Percentiles rank a stretch among this genome's conserved stretches.
Conservation (phyloP, 345 rosid species). For the Eucalyptus tenuipes region DNA sequence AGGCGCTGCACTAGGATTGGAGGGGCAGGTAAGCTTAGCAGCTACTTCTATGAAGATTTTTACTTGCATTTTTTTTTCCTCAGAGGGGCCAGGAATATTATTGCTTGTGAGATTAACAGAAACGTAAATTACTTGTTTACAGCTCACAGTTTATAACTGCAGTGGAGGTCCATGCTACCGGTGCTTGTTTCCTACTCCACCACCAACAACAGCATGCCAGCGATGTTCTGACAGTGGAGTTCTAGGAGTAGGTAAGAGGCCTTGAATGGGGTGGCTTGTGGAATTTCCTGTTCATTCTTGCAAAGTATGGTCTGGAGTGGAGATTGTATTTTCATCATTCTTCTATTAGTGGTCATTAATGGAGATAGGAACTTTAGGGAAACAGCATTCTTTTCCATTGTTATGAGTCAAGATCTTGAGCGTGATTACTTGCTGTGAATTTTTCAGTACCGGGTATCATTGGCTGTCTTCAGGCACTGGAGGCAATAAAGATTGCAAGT, state of each 20-base stretch:
- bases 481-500: constrained; percentile 83
- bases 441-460: constrained; percentile 80
- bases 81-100: not conserved
- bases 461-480: constrained; percentile 97
- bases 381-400: not conserved
- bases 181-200: constrained; percentile 78
- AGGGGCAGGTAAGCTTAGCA: constrained; percentile 66
- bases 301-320: not conserved
- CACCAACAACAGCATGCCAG: constrained; percentile 77
- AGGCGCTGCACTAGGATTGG: constrained; percentile 94
- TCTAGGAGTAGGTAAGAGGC: constrained; percentile 64
- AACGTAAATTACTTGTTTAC: not conserved
- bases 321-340: not conserved
- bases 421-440: not conserved
- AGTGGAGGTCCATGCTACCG: constrained; percentile 82
- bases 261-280: not conserved
- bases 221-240: constrained; percentile 89
- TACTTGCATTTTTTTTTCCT: not conserved
- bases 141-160: constrained; percentile 69
- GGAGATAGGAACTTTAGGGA: not conserved
- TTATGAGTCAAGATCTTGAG: not conserved
- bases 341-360: not conserved
- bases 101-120: not conserved
- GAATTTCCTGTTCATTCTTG: not conserved
- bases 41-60: not conserved